phyloP scores from a whole-genome alignment of 306 rosid genomes.

The Dicorynia guianensis region DNA sequence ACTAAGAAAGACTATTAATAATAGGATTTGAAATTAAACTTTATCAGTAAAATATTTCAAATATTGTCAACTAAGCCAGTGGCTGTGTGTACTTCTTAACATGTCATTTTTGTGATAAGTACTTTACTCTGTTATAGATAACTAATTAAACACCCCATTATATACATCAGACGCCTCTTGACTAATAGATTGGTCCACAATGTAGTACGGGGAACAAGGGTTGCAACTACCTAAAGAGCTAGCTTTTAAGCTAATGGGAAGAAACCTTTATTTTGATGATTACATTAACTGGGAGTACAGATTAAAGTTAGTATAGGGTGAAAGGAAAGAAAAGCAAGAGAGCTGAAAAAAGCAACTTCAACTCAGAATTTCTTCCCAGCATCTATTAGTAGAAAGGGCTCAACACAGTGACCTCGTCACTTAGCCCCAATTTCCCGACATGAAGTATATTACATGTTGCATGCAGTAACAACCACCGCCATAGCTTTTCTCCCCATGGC shows the following conservation, averaged over 20 bases:
- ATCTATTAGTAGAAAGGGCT: slow-evolving; percentile 44
- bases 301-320: background rate
- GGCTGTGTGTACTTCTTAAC: too few relatives aligned
- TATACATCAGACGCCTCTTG: slow-evolving; percentile 24
- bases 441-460: slow-evolving; percentile 49
- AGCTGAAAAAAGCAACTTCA: slow-evolving; percentile 42
- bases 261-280: slow-evolving; percentile 12
- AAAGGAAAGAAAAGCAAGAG: slow-evolving; percentile 31
- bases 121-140: too few relatives aligned
- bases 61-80: too few relatives aligned
- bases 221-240: slow-evolving; percentile 27
- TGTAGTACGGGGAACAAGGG: slow-evolving; percentile 33
- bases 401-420: slow-evolving; percentile 55
- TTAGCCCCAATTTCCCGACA: slow-evolving; percentile 72
- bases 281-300: background rate
- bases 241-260: slow-evolving; percentile 16
- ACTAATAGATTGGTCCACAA: slow-evolving; percentile 25
- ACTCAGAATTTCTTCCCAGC: slow-evolving; percentile 28
- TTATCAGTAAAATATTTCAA: too few relatives aligned
- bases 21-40: too few relatives aligned
- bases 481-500: slow-evolving; percentile 43
- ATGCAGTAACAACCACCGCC: slow-evolving; percentile 46
- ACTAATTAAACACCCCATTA: slow-evolving; percentile 23
- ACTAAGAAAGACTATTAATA: too few relatives aligned
- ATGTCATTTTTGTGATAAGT: too few relatives aligned